Evolutionary conservation across 2,329 filamentous ascomycete species (phyloP).

Genomic region (Mollisia scopiformis): DNA sequence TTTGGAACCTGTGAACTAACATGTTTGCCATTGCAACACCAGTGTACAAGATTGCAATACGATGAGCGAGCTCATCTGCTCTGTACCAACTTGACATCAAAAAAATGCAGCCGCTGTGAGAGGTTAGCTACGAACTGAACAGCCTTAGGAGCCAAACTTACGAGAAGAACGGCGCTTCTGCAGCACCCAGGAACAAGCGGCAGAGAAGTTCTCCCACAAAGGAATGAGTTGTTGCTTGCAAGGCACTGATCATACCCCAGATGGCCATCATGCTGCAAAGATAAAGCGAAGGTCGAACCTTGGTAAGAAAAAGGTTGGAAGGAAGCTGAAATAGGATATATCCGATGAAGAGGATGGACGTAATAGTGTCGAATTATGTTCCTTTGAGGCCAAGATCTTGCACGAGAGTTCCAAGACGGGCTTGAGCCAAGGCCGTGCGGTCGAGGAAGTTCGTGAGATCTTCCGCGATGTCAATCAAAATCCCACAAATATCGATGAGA

Average conservation of each 20-base stretch:
- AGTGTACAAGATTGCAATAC: slow-evolving; percentile 38
- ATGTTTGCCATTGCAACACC: neutral
- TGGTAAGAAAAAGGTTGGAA: slow-evolving; percentile 49
- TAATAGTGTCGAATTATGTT: slow-evolving; percentile 59
- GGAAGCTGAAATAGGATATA: slow-evolving; percentile 52
- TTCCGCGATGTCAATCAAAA: no score
- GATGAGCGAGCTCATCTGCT: slow-evolving; percentile 45
- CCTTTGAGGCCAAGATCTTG: slow-evolving; percentile 55
- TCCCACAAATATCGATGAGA: no score
- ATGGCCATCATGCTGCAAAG: slow-evolving; percentile 42
- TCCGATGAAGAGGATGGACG: slow-evolving; percentile 57
- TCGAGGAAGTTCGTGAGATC: slow-evolving; percentile 59
- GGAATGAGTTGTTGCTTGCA: slow-evolving; percentile 48
- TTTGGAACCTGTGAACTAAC: slow-evolving; percentile 39
- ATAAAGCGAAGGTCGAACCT: slow-evolving; percentile 46
- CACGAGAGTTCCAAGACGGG: slow-evolving; percentile 56
- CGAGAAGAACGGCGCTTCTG: slow-evolving; percentile 55
- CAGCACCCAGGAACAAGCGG: slow-evolving; percentile 51
- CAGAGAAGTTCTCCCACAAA: slow-evolving; percentile 48
- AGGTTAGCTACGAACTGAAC: no score
- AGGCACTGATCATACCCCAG: slow-evolving; percentile 44
- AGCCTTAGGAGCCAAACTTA: no score
- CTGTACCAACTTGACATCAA: slow-evolving; percentile 51
- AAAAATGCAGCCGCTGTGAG: slow-evolving; percentile 43
- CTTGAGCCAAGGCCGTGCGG: slow-evolving; percentile 54